These are phyloP conservation scores for Ceratobasidium sp. DNA, from an alignment of 1,284 basidiomycete genomes.

Conservation along the genomic window DNA sequence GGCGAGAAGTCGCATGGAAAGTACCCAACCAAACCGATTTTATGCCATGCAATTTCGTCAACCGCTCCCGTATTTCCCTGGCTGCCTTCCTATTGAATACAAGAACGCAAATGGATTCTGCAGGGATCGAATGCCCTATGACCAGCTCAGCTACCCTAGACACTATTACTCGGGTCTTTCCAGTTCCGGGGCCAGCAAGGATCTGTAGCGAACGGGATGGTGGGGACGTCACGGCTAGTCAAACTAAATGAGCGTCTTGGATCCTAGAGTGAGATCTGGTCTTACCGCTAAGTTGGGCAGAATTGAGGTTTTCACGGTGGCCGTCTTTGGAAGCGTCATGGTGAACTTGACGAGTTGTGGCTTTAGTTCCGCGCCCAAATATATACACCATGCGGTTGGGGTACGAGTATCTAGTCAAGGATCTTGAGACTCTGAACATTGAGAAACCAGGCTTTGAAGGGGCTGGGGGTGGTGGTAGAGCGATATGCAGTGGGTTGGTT, in stretches of 20 bases:
- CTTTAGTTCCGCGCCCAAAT: too few species aligned
- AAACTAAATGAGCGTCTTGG: background rate
- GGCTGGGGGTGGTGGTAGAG: too few species aligned
- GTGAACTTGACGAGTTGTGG: too few species aligned
- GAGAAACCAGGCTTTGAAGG: too few species aligned
- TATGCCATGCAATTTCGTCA: background rate
- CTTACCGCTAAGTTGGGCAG: background rate
- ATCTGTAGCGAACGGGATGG: constrained; percentile 1
- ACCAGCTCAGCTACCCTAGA: constrained; percentile 84
- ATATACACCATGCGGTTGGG: too few species aligned
- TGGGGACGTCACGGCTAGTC: background rate
- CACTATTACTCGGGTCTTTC: constrained; percentile 74
- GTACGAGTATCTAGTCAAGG: too few species aligned
- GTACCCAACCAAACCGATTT: constrained; percentile 63
- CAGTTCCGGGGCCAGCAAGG: constrained; percentile 6
- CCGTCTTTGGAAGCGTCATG: too few species aligned
- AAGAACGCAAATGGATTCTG: constrained; percentile 80
- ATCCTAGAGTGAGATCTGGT: background rate
- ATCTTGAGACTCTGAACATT: too few species aligned
- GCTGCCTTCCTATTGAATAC: constrained; percentile 93
- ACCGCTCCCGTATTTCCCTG: constrained; percentile 85
- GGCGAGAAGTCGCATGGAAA: constrained; percentile 85
- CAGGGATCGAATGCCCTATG: constrained; percentile 64
- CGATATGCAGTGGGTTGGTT: too few species aligned
- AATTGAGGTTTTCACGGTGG: constrained; percentile 1